Evolutionary conservation across 176 grass and related monocot species (phyloP).

Genomic region (Triticum timopheevii): DNA sequence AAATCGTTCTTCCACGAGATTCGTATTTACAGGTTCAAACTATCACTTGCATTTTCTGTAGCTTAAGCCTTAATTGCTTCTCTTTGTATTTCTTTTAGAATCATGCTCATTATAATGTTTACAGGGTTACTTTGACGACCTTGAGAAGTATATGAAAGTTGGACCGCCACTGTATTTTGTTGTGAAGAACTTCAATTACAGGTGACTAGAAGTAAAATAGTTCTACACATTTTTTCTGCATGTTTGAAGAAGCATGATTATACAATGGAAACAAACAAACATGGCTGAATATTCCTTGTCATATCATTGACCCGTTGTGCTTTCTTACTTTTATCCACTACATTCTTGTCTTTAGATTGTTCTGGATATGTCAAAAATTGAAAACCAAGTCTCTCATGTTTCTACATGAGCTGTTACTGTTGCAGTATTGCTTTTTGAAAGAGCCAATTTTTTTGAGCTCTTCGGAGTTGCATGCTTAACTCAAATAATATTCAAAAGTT

Average conservation of each 20-base stretch:
- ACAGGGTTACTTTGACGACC: slow-evolving; percentile 88
- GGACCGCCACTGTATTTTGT: slow-evolving; percentile 98
- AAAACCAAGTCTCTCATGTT: slow-evolving; percentile 29
- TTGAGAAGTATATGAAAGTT: slow-evolving; percentile 89
- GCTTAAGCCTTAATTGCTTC: not conserved
- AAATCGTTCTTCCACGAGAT: slow-evolving; percentile 81
- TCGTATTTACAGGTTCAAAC: slow-evolving; percentile 91
- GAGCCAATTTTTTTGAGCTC: slow-evolving; percentile 12
- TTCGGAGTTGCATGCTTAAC: slow-evolving; percentile 29
- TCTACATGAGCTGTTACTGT: not conserved
- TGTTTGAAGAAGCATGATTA: slow-evolving; percentile 5
- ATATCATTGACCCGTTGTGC: not conserved
- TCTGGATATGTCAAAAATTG: not conserved
- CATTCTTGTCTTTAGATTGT: not conserved
- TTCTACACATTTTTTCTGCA: not conserved
- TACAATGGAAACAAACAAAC: not conserved
- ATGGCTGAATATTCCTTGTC: not conserved
- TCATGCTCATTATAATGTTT: slow-evolving; percentile 17
- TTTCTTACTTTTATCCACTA: not conserved
- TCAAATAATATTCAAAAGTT: not conserved
- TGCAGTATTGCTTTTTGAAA: slow-evolving; percentile 1
- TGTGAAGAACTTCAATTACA: slow-evolving; percentile 97
- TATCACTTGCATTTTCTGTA: slow-evolving; percentile 14
- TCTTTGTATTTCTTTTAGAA: slow-evolving; percentile 30
- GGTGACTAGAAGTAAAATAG: slow-evolving; percentile 44